These are phyloP conservation scores for Durotheca rogersii DNA, from an alignment of 495 filamentous ascomycete genomes.

Conservation along the genomic window DNA sequence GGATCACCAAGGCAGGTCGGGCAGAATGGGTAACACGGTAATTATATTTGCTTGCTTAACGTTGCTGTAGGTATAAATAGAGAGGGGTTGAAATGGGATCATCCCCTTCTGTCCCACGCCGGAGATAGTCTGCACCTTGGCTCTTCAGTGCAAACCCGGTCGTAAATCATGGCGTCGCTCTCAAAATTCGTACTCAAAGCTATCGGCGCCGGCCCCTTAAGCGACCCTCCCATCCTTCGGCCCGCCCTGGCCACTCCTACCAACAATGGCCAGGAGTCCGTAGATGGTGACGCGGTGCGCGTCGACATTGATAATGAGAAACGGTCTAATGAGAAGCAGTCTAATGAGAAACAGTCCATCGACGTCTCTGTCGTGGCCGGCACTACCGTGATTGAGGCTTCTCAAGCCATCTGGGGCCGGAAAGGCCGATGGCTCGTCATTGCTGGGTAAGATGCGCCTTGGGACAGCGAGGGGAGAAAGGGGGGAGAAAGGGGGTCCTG, in stretches of 20 bases:
- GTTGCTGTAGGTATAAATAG: too few species aligned
- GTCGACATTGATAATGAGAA: slow-evolving; percentile 9
- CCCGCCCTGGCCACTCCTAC: neutral
- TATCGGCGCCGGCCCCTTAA: slow-evolving; percentile 16
- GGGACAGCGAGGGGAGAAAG: neutral
- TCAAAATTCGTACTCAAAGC: slow-evolving; percentile 3
- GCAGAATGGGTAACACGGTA: too few species aligned
- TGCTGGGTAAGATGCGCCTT: slow-evolving; percentile 37
- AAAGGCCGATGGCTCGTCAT: slow-evolving; percentile 47
- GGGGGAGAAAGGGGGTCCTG: slow-evolving; percentile 24
- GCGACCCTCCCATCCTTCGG: slow-evolving; percentile 8
- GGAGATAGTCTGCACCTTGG: too few species aligned
- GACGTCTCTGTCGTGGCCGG: slow-evolving; percentile 24
- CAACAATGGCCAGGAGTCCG: neutral
- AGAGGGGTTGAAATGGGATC: too few species aligned
- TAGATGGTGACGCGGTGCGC: neutral
- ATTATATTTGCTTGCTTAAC: too few species aligned
- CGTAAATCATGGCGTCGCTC: neutral
- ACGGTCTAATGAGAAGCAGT: slow-evolving; percentile 3
- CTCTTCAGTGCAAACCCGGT: neutral
- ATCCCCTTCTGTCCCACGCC: too few species aligned
- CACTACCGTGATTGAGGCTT: slow-evolving; percentile 41
- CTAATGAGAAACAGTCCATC: slow-evolving; percentile 6
- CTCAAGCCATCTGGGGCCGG: slow-evolving; percentile 46
- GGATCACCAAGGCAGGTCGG: too few species aligned